phyloP scores from a whole-genome alignment of 108 stramenopile species.

The Chaetoceros muelleri region DNA sequence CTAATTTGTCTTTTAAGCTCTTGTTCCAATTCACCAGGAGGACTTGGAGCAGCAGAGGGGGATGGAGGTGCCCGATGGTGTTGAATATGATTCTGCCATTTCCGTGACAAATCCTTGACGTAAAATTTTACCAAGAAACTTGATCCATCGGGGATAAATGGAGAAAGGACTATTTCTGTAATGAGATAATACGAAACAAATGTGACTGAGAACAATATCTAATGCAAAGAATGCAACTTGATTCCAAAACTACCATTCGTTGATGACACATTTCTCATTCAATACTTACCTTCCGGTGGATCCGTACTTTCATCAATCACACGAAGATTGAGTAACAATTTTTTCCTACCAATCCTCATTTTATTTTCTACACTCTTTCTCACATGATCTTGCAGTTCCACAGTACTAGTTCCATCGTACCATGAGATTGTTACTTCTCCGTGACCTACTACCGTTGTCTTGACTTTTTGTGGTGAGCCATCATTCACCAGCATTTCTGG shows the following conservation, averaged over 20 bases:
- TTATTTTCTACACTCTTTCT: slow-evolving; percentile 34
- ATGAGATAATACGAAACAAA: not conserved
- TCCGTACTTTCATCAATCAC: slow-evolving; percentile 52
- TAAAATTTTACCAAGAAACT: slow-evolving; percentile 49
- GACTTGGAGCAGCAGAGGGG: slow-evolving; percentile 76
- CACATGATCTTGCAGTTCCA: slow-evolving; percentile 68
- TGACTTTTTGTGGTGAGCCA: not conserved
- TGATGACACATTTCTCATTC: no score
- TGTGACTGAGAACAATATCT: slow-evolving; percentile 2
- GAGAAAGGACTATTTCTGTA: slow-evolving; percentile 68
- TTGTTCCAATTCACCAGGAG: slow-evolving; percentile 9
- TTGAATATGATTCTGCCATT: slow-evolving; percentile 11
- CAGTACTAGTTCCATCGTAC: slow-evolving; percentile 67
- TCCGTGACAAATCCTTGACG: not conserved
- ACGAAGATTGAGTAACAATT: slow-evolving; percentile 47
- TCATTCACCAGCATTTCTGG: not conserved
- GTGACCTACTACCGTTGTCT: slow-evolving; percentile 21
- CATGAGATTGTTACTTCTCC: slow-evolving; percentile 64
- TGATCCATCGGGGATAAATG: slow-evolving; percentile 72
- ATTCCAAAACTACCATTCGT: no score
- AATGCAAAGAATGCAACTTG: not conserved
- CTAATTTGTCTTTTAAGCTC: not conserved
- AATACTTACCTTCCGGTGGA: slow-evolving; percentile 61
- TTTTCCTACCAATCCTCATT: slow-evolving; percentile 11
- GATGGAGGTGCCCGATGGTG: slow-evolving; percentile 45